A percentile compares a stretch with the other conserved stretches of the same genome.
These are phyloP conservation scores for Ophiostoma montium DNA, from an alignment of 2,329 filamentous ascomycete genomes.

Conservation along the genomic window DNA sequence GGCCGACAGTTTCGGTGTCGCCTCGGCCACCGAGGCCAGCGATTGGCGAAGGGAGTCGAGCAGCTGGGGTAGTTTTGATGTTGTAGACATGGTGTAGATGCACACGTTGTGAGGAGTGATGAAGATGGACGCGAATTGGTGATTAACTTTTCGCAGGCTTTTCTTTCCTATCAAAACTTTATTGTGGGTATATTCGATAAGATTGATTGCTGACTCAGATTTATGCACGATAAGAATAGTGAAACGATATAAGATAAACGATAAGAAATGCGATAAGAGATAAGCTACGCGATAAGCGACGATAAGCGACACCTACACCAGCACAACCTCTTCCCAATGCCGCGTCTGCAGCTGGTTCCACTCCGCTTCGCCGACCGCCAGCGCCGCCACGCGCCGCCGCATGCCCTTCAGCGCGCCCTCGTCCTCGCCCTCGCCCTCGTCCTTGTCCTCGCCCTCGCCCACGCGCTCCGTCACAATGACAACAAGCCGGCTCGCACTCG, in stretches of 20 bases:
- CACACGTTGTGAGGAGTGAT: too few species aligned
- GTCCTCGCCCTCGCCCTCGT: neutral
- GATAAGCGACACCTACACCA: neutral
- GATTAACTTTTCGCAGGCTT: neutral
- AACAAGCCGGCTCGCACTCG: neutral
- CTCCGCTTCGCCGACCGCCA: neutral
- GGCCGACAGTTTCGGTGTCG: slow-evolving; percentile 44
- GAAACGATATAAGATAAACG: too few species aligned
- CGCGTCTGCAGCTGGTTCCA: neutral
- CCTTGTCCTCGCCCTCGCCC: neutral
- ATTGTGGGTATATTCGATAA: slow-evolving; percentile 5
- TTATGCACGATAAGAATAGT: too few species aligned
- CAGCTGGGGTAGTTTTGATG: slow-evolving; percentile 29
- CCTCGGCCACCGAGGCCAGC: slow-evolving; percentile 49
- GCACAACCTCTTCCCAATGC: neutral
- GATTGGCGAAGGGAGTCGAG: slow-evolving; percentile 43
- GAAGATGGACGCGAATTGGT: too few species aligned
- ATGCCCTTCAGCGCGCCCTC: neutral
- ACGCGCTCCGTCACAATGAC: neutral
- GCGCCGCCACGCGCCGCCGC: neutral
- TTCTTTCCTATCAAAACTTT: slow-evolving; percentile 9
- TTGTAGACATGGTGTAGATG: slow-evolving; percentile 16
- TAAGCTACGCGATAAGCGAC: too few species aligned
- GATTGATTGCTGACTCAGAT: neutral
- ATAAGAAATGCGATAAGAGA: too few species aligned